Evolutionary conservation across 176 grass and related monocot species (phyloP).

Genomic region (Lolium multiflorum): DNA sequence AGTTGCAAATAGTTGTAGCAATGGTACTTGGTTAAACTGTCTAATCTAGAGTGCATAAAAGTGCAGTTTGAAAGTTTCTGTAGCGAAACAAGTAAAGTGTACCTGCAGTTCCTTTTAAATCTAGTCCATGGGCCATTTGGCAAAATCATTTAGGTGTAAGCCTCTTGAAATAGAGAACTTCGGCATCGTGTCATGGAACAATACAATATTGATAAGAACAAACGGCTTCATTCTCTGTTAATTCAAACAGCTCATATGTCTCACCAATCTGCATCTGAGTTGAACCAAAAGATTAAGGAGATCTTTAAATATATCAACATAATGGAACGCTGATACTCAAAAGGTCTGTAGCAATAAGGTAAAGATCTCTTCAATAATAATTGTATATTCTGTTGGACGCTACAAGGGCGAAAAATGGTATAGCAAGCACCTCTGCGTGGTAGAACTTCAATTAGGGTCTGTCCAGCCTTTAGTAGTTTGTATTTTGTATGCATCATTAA

Average conservation of each 20-base stretch:
- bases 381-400: constrained; percentile 6
- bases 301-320: constrained; percentile 16
- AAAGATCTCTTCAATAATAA: constrained; percentile 28
- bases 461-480: constrained; percentile 27
- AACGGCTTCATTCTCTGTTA: background rate
- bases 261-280: constrained; percentile 34
- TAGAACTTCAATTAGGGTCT: constrained; percentile 14
- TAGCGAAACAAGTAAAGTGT: constrained; percentile 34
- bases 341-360: background rate
- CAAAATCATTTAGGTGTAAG: constrained; percentile 32
- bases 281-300: constrained; percentile 15
- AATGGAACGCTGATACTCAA: constrained; percentile 17
- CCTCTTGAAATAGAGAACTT: constrained; percentile 8
- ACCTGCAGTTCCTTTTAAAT: constrained; percentile 39
- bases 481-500: constrained; percentile 41
- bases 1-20: background rate
- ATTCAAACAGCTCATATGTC: background rate
- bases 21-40: background rate
- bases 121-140: constrained; percentile 7
- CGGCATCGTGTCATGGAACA: constrained; percentile 6
- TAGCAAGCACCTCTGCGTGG: constrained; percentile 33
- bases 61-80: background rate
- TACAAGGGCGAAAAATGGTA: constrained; percentile 22
- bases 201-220: constrained; percentile 3
- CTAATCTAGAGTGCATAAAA: constrained; percentile 9